Conservation (phyloP, 805 yeast species). For the Ogataea chonburiensis region DNA sequence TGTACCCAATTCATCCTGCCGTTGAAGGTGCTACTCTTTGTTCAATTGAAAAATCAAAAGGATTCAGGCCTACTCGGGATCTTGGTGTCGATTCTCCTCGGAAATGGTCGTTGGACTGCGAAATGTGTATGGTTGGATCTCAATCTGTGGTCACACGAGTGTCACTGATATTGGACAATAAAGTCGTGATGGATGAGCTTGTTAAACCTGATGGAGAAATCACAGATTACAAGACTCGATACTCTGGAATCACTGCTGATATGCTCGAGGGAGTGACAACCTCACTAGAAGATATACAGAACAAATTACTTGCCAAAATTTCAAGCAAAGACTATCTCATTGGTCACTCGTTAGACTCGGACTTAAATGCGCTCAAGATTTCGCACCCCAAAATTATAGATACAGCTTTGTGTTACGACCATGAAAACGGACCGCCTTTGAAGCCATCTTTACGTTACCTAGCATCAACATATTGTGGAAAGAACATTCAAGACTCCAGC, state of each 20-base stretch:
- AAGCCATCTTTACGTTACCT: conserved; percentile 77
- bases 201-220: conserved; percentile 79
- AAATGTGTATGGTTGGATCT: conserved; percentile 69
- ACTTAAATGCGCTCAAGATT: conserved; percentile 65
- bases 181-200: conserved; percentile 63
- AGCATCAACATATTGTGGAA: conserved; percentile 52
- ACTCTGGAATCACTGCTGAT: conserved; percentile 84
- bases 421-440: conserved; percentile 77
- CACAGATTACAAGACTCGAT: conserved; percentile 76
- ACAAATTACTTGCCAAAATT: conserved; percentile 47
- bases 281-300: conserved; percentile 65
- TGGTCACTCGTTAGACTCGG: conserved; percentile 91
- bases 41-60: conserved; percentile 24
- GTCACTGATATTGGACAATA: conserved; percentile 65
- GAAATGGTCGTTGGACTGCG: conserved; percentile 87
- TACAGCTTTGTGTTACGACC: conserved; percentile 75
- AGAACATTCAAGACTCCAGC: conserved; percentile 63
- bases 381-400: conserved; percentile 77
- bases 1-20: conserved; percentile 56
- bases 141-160: conserved; percentile 76
- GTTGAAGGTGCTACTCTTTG: conserved; percentile 25
- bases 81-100: conserved; percentile 59
- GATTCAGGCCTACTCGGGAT: conserved; percentile 54
- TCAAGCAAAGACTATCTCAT: conserved; percentile 63
- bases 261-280: conserved; percentile 60